phyloP scores from a whole-genome alignment of 2,329 filamentous ascomycete species.

The Dendryphion nanum region DNA sequence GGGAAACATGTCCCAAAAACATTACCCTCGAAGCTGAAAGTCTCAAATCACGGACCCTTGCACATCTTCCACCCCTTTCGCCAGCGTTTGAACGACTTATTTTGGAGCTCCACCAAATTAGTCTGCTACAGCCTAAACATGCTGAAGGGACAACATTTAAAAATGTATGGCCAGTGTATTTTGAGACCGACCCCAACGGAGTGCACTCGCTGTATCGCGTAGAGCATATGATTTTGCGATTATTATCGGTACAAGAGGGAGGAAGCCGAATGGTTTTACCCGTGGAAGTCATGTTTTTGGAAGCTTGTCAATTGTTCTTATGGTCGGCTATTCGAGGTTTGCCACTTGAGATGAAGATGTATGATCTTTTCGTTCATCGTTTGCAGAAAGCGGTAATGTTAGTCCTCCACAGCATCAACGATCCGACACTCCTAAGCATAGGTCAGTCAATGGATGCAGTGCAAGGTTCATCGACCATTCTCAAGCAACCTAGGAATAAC shows the following conservation, averaged over 20 bases:
- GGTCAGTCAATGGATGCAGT: background rate
- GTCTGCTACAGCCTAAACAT: background rate
- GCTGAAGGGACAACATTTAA: too few relatives aligned
- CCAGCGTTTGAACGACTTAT: background rate
- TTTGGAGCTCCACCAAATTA: background rate
- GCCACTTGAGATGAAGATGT: slow-evolving; percentile 16
- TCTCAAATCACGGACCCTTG: background rate
- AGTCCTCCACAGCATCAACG: background rate
- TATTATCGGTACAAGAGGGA: slow-evolving; percentile 14
- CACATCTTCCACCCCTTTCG: background rate
- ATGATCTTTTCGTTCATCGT: slow-evolving; percentile 15
- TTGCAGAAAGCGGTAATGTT: slow-evolving; percentile 16
- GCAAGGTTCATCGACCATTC: background rate
- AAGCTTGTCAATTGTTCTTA: slow-evolving; percentile 18
- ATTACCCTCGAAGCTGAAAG: background rate
- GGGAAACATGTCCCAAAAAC: background rate
- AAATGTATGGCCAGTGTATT: background rate
- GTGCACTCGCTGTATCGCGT: slow-evolving; percentile 15
- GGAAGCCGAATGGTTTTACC: slow-evolving; percentile 5
- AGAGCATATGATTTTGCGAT: slow-evolving; percentile 11
- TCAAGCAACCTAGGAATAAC: too few relatives aligned
- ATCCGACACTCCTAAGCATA: background rate
- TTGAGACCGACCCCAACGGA: slow-evolving; percentile 5
- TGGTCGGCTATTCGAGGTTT: slow-evolving; percentile 14
- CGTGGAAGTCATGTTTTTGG: slow-evolving; percentile 15